Conservation (phyloP, 1,139 yeast genomes). For the Barnettozyma hawaiiensis region DNA sequence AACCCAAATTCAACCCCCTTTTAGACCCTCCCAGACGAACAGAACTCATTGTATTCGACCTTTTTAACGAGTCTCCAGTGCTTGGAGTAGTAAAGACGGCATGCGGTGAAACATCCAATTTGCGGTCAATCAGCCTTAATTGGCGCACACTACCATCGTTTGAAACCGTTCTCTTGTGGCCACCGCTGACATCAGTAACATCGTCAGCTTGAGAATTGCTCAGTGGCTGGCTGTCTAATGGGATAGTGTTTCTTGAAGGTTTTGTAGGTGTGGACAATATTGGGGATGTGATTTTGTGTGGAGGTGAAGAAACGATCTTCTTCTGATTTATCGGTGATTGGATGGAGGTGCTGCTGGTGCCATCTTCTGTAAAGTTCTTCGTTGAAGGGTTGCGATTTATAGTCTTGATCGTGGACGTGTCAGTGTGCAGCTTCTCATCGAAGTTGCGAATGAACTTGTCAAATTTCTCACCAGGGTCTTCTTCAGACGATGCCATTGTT, state of each 20-base stretch:
- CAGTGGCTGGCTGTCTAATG: conserved; percentile 22
- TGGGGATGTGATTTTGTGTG: conserved; percentile 14
- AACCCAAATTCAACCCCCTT: conserved; percentile 17
- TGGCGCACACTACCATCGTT: not conserved
- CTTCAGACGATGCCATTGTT: not conserved
- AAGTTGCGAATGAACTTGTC: conserved; percentile 25
- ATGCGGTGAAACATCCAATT: not conserved
- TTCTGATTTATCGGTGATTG: conserved; percentile 9
- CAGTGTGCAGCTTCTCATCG: conserved; percentile 22
- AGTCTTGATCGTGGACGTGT: conserved; percentile 23
- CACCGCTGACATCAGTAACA: not conserved
- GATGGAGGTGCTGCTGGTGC: not conserved
- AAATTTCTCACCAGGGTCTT: conserved; percentile 16
- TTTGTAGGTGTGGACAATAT: conserved; percentile 24
- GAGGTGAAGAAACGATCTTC: not conserved
- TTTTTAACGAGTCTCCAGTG: conserved; percentile 2
- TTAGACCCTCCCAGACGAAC: conserved; percentile 10
- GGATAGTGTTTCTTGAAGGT: conserved; percentile 18
- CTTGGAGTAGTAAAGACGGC: not conserved
- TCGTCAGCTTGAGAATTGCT: not conserved
- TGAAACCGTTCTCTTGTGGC: not conserved
- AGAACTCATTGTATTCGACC: conserved; percentile 13
- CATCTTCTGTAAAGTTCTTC: not conserved
- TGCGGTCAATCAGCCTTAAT: conserved; percentile 1
- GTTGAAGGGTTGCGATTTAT: conserved; percentile 6